phyloP scores from a whole-genome alignment of 331 rosid genomes.

The Rosa hybrid region DNA sequence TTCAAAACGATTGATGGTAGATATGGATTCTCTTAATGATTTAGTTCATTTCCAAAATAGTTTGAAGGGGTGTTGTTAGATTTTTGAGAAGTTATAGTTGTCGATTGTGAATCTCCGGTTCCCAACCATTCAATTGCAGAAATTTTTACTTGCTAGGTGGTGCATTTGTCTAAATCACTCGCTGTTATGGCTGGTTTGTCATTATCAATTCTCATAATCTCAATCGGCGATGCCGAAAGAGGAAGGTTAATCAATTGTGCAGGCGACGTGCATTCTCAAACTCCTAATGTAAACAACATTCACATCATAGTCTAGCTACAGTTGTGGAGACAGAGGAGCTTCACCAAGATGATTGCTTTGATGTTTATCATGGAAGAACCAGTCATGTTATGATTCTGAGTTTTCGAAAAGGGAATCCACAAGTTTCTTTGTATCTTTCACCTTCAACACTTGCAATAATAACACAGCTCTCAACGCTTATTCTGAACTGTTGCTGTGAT shows the following conservation, averaged over 20 bases:
- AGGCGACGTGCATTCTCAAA: background rate
- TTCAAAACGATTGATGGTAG: background rate
- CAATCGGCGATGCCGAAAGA: background rate
- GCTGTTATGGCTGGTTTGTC: background rate
- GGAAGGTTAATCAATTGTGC: background rate
- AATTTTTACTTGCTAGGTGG: background rate
- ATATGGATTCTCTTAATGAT: background rate
- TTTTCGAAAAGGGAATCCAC: background rate
- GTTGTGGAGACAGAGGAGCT: background rate
- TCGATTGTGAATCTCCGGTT: background rate
- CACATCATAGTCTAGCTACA: background rate
- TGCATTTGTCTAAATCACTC: background rate
- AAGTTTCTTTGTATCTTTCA: background rate
- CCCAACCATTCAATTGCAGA: no score
- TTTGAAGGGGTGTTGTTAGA: background rate
- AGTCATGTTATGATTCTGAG: background rate
- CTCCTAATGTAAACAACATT: background rate
- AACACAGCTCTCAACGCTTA: background rate
- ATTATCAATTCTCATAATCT: background rate
- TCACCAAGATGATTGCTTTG: background rate
- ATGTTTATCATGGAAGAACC: background rate
- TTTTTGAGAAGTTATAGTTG: background rate
- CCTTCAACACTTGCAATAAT: background rate
- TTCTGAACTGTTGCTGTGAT: background rate
- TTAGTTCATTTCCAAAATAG: background rate